phyloP scores from a whole-genome alignment of 108 stramenopile species.

The Cyclotella atomus region DNA sequence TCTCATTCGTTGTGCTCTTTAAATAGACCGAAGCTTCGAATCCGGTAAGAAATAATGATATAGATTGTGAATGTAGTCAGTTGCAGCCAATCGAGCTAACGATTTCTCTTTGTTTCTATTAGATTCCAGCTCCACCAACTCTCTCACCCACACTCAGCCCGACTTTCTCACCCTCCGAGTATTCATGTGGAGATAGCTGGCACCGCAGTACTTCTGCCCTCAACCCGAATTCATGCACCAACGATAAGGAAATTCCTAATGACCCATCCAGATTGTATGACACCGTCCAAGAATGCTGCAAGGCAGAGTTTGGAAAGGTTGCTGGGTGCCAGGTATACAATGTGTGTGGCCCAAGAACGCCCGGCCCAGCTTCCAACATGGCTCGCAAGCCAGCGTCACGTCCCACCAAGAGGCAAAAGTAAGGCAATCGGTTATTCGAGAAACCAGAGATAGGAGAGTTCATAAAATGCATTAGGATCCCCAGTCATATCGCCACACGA shows the following conservation, averaged over 20 bases:
- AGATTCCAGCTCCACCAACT: background rate
- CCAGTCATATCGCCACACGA: too few species aligned
- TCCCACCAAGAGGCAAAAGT: background rate
- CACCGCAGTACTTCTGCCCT: background rate
- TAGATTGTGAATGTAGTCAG: too few species aligned
- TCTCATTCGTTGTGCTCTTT: too few species aligned
- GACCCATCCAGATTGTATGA: slow-evolving; percentile 1
- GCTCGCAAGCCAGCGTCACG: background rate
- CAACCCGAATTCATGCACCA: slow-evolving; percentile 17
- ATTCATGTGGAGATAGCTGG: background rate
- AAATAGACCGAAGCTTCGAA: background rate
- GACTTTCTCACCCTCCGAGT: background rate
- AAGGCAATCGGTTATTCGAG: too few species aligned
- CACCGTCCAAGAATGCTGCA: slow-evolving; percentile 19
- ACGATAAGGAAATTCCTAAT: background rate
- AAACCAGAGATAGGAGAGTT: too few species aligned
- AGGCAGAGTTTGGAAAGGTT: slow-evolving; percentile 8
- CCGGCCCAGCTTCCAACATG: background rate
- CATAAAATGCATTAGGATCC: too few species aligned
- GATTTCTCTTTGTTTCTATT: background rate
- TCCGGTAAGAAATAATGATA: background rate
- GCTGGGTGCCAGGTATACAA: slow-evolving; percentile 10
- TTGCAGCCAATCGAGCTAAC: too few species aligned
- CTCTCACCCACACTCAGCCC: background rate
- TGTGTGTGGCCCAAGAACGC: slow-evolving; percentile 10